Percentiles rank a stretch among this genome's conserved stretches.
phyloP scores from a whole-genome alignment of 139 green algal genomes.

The Chlamydomonas applanata region DNA sequence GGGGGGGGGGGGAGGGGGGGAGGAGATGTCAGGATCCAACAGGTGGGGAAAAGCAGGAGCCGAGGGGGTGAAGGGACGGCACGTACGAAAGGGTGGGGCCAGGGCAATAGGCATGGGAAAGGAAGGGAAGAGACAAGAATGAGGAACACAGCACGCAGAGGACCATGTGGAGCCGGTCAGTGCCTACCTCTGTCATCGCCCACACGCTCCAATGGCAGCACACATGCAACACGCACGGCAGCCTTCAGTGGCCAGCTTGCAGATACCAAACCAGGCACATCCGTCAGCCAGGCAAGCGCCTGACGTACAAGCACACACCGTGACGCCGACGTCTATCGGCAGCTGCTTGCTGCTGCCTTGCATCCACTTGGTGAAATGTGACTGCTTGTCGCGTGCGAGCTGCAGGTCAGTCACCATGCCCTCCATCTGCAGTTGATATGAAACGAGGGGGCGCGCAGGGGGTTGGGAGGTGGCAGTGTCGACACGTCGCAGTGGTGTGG shows the following conservation, averaged over 20 bases:
- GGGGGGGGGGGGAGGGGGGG: too few species aligned
- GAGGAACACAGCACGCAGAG: too few species aligned
- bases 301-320: slow-evolving; percentile 64
- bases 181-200: too few species aligned
- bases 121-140: too few species aligned
- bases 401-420: slow-evolving; percentile 95
- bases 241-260: slow-evolving; percentile 19
- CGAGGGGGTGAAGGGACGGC: not conserved
- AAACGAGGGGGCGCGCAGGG: too few species aligned
- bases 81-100: too few species aligned
- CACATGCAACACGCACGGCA: slow-evolving; percentile 45
- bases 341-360: slow-evolving; percentile 34
- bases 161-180: too few species aligned
- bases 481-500: too few species aligned
- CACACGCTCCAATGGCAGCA: too few species aligned
- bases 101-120: too few species aligned
- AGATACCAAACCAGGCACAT: slow-evolving; percentile 41
- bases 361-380: slow-evolving; percentile 79
- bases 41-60: not conserved
- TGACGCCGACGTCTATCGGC: slow-evolving; percentile 86
- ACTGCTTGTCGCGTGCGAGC: slow-evolving; percentile 88
- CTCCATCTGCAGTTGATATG: slow-evolving; percentile 75
- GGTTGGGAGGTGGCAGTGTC: too few species aligned
- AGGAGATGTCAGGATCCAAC: not conserved
- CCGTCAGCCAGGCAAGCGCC: slow-evolving; percentile 23